Percentiles rank a stretch among this genome's conserved stretches.
Conservation (phyloP, 1,139 yeast genomes). For the Taphrina sp. region DNA sequence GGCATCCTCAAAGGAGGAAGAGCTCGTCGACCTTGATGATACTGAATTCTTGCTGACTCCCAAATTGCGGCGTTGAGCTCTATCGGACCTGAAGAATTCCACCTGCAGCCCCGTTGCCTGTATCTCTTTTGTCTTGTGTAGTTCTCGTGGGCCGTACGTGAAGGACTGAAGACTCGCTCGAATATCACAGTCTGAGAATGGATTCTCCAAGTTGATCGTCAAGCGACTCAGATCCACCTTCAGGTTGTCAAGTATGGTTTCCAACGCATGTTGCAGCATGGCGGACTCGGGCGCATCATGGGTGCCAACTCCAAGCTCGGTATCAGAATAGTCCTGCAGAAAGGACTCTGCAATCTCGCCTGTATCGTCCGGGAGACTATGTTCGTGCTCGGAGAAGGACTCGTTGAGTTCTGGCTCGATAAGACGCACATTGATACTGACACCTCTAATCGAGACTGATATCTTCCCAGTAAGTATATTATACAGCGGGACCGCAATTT, state of each 20-base stretch:
- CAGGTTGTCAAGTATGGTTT: constrained; percentile 3
- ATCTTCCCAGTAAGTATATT: constrained; percentile 16
- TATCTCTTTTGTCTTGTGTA: not conserved
- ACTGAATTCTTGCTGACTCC: not conserved
- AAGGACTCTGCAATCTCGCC: constrained; percentile 15
- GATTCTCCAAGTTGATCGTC: not conserved
- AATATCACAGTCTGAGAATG: no score
- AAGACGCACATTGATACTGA: not conserved
- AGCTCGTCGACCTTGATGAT: constrained; percentile 5
- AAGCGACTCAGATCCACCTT: constrained; percentile 3
- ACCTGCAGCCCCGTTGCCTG: not conserved
- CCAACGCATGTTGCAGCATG: constrained; percentile 11
- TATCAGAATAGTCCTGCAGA: constrained; percentile 5
- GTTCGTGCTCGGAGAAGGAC: not conserved
- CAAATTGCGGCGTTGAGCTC: not conserved
- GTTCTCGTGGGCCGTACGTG: not conserved
- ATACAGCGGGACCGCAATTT: constrained; percentile 21
- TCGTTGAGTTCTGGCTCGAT: not conserved
- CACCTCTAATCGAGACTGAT: constrained; percentile 5
- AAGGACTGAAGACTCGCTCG: not conserved
- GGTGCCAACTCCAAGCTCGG: constrained; percentile 17
- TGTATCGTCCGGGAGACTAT: constrained; percentile 6
- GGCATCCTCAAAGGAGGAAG: constrained; percentile 6
- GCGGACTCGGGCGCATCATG: constrained; percentile 16
- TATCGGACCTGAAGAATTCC: not conserved